A percentile compares a stretch with the other conserved stretches of the same genome.
These are phyloP conservation scores for Chloromonas sp. DNA, from an alignment of 163 green algal genomes.

Conservation along the genomic window DNA sequence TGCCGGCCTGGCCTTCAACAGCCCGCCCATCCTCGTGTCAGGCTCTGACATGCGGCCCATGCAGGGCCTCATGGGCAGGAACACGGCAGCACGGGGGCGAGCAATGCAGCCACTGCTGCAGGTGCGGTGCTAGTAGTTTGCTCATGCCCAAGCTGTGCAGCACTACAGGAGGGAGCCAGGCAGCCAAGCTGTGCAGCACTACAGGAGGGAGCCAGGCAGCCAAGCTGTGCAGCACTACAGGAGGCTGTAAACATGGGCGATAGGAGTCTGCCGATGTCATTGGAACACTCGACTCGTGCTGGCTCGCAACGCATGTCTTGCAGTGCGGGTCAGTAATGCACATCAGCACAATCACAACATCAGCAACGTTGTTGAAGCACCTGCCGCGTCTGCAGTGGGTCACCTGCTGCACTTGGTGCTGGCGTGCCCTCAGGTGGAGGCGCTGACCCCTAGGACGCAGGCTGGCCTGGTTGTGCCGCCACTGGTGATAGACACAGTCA, in stretches of 20 bases:
- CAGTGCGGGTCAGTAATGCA: not conserved
- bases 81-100: not conserved
- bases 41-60: not conserved
- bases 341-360: not conserved
- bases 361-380: not conserved
- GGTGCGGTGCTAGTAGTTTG: not conserved
- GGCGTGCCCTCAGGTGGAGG: not conserved
- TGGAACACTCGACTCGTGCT: not conserved
- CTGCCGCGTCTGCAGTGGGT: not conserved
- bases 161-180: too few species aligned
- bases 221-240: not conserved
- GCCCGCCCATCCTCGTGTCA: slow-evolving; percentile 5
- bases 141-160: not conserved
- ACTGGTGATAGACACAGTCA: slow-evolving; percentile 26
- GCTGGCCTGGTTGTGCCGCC: not conserved
- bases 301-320: not conserved
- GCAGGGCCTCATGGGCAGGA: not conserved
- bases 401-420: not conserved
- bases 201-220: too few species aligned
- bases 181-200: too few species aligned
- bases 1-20: slow-evolving; percentile 24
- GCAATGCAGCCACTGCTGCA: not conserved
- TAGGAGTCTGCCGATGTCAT: not conserved
- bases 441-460: not conserved
- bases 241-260: too few species aligned